Percentiles rank a stretch among this genome's conserved stretches.
Evolutionary conservation across 768 basidiomycete genomes (phyloP).

Genomic region (Agrocybe pediades): DNA sequence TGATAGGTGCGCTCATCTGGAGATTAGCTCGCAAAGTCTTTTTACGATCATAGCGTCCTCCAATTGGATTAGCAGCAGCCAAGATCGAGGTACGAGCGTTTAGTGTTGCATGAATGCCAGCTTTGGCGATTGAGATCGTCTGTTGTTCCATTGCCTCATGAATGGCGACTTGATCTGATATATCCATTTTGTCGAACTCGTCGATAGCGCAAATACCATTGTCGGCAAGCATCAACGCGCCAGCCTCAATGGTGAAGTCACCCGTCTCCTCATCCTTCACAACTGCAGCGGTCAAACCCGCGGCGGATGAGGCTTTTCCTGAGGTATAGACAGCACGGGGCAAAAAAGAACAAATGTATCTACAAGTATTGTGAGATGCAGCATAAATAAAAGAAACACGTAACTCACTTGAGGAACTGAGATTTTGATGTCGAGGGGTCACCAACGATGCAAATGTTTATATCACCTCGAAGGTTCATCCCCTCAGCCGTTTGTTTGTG

Average conservation of each 20-base stretch:
- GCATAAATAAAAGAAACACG: conserved; percentile 2
- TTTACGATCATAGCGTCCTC: conserved; percentile 95
- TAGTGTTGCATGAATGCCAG: conserved; percentile 97
- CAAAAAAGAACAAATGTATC: conserved; percentile 97
- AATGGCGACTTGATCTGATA: conserved; percentile 97
- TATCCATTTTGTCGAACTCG: conserved; percentile 99
- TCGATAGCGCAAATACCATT: conserved; percentile 99
- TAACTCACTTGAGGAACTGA: conserved; percentile 91
- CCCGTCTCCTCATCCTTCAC: conserved; percentile 99
- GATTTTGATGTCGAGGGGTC: conserved; percentile 98
- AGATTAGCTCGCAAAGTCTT: conserved; percentile 90
- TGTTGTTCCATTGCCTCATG: conserved; percentile 99
- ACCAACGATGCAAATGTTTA: conserved; percentile 98
- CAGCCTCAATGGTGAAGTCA: conserved; percentile 99
- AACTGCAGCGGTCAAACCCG: conserved; percentile 97
- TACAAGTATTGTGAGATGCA: too few relatives aligned
- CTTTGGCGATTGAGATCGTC: conserved; percentile 98
- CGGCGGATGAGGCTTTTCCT: conserved; percentile 98
- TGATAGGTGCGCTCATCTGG: conserved; percentile 97
- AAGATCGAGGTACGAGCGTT: conserved; percentile 98
- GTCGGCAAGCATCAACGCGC: conserved; percentile 98
- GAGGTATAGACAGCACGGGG: conserved; percentile 98
- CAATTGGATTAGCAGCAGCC: conserved; percentile 97
- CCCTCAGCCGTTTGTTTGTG: conserved; percentile 97
- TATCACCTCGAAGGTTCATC: conserved; percentile 97